Conservation (phyloP, 768 basidiomycete species). For the Tricholoma terreum region DNA sequence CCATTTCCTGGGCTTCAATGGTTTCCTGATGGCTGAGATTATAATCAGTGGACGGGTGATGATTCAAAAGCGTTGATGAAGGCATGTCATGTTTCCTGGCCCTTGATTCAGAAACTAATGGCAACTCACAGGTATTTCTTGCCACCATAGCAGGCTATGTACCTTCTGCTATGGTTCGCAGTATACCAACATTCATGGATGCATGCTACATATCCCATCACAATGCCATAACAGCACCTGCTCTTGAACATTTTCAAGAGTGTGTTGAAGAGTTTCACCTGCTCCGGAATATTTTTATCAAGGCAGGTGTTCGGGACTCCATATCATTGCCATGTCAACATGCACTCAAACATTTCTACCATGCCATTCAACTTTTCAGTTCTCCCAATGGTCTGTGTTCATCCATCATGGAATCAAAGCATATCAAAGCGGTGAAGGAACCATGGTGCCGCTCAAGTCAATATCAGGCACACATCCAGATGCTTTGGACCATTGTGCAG, state of each 20-base stretch:
- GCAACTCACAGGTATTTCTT: slow-evolving; percentile 12
- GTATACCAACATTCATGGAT: slow-evolving; percentile 17
- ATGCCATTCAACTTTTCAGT: slow-evolving; percentile 13
- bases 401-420: background rate
- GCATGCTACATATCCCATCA: slow-evolving; percentile 19
- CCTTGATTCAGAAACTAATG: background rate
- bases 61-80: slow-evolving; percentile 35
- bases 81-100: slow-evolving; percentile 11
- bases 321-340: slow-evolving; percentile 9
- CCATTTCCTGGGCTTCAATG: slow-evolving; percentile 20
- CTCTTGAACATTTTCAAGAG: slow-evolving; percentile 16
- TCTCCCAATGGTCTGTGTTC: slow-evolving; percentile 27
- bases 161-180: slow-evolving; percentile 13
- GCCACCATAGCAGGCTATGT: slow-evolving; percentile 3
- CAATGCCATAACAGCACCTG: slow-evolving; percentile 16
- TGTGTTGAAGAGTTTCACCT: slow-evolving; percentile 1
- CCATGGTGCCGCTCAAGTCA: background rate
- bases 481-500: background rate
- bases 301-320: background rate
- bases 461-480: background rate
- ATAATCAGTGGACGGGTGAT: slow-evolving; percentile 27
- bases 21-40: slow-evolving; percentile 22
- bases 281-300: slow-evolving; percentile 3
- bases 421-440: background rate
- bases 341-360: background rate